Conservation (phyloP, 345 rosid species). For the Gossypium longicalyx region DNA sequence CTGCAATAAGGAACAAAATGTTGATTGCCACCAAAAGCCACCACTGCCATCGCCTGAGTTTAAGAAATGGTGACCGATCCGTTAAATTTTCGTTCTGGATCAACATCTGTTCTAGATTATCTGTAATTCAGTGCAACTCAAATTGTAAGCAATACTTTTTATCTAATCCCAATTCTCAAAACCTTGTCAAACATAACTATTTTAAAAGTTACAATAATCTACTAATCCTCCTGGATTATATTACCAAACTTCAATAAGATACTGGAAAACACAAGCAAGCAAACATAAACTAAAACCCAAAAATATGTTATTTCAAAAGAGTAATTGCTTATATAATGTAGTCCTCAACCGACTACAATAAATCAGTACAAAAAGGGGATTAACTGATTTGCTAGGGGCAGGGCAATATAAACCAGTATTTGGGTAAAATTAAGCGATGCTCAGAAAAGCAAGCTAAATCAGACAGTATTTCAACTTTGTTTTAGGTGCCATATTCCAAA, state of each 20-base stretch:
- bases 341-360: neutral
- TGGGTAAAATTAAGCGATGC: neutral
- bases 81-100: slow-evolving; percentile 14
- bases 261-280: neutral
- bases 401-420: neutral
- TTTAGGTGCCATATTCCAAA: neutral
- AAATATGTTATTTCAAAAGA: neutral
- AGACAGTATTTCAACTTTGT: neutral
- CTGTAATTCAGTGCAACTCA: slow-evolving; percentile 25
- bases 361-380: neutral
- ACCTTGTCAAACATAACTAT: neutral
- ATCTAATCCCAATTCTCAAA: neutral
- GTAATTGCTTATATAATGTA: neutral
- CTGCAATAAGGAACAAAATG: slow-evolving; percentile 41
- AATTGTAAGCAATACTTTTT: neutral
- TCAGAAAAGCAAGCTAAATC: neutral
- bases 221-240: neutral
- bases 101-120: slow-evolving; percentile 29
- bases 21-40: slow-evolving; percentile 41
- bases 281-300: neutral
- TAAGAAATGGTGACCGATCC: slow-evolving; percentile 11
- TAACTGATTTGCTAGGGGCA: neutral
- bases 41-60: slow-evolving; percentile 50
- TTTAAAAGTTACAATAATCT: neutral
- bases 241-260: neutral